Evolutionary conservation across 2,329 filamentous ascomycete species (phyloP), one percentile per base, ranked within the genome.

Genomic region (Fusarium sp.): DNA sequence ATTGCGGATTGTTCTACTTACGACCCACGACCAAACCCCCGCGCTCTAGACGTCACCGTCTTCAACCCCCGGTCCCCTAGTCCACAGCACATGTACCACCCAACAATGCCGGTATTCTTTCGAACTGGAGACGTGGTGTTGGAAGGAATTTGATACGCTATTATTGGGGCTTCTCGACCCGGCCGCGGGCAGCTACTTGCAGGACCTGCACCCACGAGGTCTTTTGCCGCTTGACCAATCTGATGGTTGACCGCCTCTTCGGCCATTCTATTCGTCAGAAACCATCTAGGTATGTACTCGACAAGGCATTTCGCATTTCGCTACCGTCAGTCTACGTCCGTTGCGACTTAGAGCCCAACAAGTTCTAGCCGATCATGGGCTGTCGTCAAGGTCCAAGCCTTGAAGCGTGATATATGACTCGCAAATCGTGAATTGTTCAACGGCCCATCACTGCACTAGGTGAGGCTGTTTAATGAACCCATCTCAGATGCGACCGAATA

Each of bases 401-500:
- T 62, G 55, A 65, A 71, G 61, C 49, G 65, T 68, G 59, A 61
- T 56, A 41, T 55, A 54, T 70, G 65, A 72, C 69, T 71, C 68
- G 68, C 59, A 64, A 68, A 45, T 49, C 47, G 60, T 62, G 65
- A 65, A 68, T 65, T 68, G 15, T 55, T 46, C 59, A 40, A 63
- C 55, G 53, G 54, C 61, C 58, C 65, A 68, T 61, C 58, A 62
- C 58, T 60, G 56, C 65, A 71, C 71, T 72, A 74, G 39, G 43
- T 39, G 35, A n/a, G n/a, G 50, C 44, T 56, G 69, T 74, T 74
- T 74, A 61, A 74, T 74, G 68, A 74, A 65, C 45, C 60, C 71
- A 71, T 72, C 70, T 70, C 44, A 53, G 47, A 52, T 56, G 17
- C 54, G 51, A 68, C 68, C 71, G 71, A 74, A 72, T 74, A 58